phyloP scores from a whole-genome alignment of 2,329 filamentous ascomycete species.

The Fusarium virguliforme region DNA sequence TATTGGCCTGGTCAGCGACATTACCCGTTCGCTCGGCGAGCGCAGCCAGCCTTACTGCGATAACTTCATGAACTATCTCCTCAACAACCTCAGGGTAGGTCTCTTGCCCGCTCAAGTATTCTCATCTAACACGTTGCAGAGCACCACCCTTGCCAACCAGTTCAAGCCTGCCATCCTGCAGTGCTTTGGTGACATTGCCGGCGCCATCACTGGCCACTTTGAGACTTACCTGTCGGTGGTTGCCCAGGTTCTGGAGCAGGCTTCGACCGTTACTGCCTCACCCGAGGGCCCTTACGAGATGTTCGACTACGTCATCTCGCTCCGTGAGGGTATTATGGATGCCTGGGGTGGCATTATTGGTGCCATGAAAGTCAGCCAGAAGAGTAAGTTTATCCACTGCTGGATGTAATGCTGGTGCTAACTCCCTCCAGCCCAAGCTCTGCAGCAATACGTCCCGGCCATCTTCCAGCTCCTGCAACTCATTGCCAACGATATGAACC shows the following conservation, averaged over 20 bases:
- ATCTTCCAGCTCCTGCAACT: slow-evolving; percentile 91
- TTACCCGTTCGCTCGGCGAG: slow-evolving; percentile 91
- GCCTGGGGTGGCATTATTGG: slow-evolving; percentile 98
- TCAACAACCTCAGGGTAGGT: slow-evolving; percentile 88
- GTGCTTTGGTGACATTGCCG: slow-evolving; percentile 97
- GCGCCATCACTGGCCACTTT: slow-evolving; percentile 92
- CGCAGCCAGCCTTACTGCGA: slow-evolving; percentile 97
- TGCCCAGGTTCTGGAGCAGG: slow-evolving; percentile 93
- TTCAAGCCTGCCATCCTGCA: slow-evolving; percentile 99
- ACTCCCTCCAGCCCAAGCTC: slow-evolving; percentile 70
- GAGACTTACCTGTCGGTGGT: slow-evolving; percentile 95
- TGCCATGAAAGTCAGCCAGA: slow-evolving; percentile 87
- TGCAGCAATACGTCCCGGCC: slow-evolving; percentile 84
- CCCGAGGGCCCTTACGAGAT: slow-evolving; percentile 92
- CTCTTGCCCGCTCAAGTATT: background rate
- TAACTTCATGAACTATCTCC: slow-evolving; percentile 96
- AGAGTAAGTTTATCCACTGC: slow-evolving; percentile 71
- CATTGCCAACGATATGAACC: slow-evolving; percentile 86
- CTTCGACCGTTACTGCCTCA: slow-evolving; percentile 84
- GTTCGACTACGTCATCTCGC: slow-evolving; percentile 94
- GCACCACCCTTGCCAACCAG: slow-evolving; percentile 89
- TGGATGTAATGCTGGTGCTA: slow-evolving; percentile 48
- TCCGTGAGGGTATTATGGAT: slow-evolving; percentile 98
- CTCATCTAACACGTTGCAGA: slow-evolving; percentile 64
- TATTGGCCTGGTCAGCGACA: slow-evolving; percentile 96